Conservation (phyloP, 164 flowering plant species). For the Warburgia ugandensis region DNA sequence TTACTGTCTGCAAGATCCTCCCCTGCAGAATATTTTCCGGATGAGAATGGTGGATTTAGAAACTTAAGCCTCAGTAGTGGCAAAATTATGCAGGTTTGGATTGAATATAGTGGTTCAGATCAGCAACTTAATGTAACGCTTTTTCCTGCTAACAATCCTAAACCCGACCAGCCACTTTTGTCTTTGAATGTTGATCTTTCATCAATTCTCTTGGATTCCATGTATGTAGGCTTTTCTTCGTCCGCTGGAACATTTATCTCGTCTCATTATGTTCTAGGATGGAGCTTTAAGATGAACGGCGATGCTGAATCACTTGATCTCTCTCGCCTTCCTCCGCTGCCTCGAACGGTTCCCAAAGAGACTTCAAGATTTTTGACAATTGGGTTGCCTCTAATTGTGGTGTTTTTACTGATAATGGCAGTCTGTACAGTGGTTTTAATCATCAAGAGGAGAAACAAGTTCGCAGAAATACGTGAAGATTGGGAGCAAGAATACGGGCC, state of each 20-base stretch:
- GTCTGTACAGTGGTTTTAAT: background rate
- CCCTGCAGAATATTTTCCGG: slow-evolving; percentile 14
- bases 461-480: slow-evolving; percentile 12
- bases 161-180: slow-evolving; percentile 40
- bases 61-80: slow-evolving; percentile 14
- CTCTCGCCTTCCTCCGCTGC: slow-evolving; percentile 35
- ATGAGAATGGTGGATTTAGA: background rate
- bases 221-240: slow-evolving; percentile 63
- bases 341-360: slow-evolving; percentile 11
- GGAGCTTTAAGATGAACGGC: slow-evolving; percentile 53
- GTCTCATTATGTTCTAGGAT: slow-evolving; percentile 50
- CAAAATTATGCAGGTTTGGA: slow-evolving; percentile 18
- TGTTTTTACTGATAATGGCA: background rate
- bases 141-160: slow-evolving; percentile 17
- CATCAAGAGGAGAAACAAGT: slow-evolving; percentile 5
- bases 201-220: slow-evolving; percentile 28
- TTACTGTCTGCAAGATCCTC: slow-evolving; percentile 6
- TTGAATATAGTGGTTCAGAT: slow-evolving; percentile 13
- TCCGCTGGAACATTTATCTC: slow-evolving; percentile 56
- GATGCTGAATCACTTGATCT: slow-evolving; percentile 28
- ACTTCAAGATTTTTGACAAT: slow-evolving; percentile 6
- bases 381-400: slow-evolving; percentile 1
- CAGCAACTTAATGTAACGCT: slow-evolving; percentile 19
- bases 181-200: slow-evolving; percentile 39
- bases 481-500: slow-evolving; percentile 16